Base-by-base conservation (phyloP, 139 green algal genomes). In the Micractinium conductrix region DNA sequence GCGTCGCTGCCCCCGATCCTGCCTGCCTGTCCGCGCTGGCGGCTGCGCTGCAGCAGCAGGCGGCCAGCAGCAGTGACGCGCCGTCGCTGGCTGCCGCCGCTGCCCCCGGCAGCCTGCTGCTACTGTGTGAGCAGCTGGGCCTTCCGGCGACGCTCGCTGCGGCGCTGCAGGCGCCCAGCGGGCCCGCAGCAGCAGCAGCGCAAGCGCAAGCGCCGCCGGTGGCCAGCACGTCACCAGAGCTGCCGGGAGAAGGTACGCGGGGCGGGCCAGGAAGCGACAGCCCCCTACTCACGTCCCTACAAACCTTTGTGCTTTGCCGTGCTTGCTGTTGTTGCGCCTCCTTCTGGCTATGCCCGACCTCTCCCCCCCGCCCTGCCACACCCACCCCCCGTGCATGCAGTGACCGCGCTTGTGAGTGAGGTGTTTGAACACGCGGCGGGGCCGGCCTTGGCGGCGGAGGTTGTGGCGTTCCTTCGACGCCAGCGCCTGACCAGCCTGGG, bases 401-500 rank as follows among this genome's bases (percentile, higher is more conserved):
- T 82, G 58, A 42, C 45, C 10, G 38, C 76, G 76, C 38, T 82
- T 55, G 58, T 71, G 37, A 55, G 22, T 9, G 55, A 82, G 4
- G 76, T 82, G 6, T 82, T 82, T 72, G 26, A 14, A 7, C 37
- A 53, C 21, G 35, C 76, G 0, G 63, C 63, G 40, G 76, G 76
- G 38, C 28, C 72, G 58, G 24, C 44, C 38, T 43, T 43, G 58
- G 76, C 40, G 24, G 58, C 37, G 17, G 76, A 26, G 24, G 76
- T 82, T 55, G 24, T 30, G 4, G 76, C 76, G 10, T 82, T 82
- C 76, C 76, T 82, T 38, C 76, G 40, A 21, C 38, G 76, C 4
- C 76, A 82, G 76, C 63, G 62, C 55, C 58, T 82, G 0, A 72
- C 76, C 19, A 60, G 76, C 76, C 55, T 82, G 28, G 60, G 76